Evolutionary conservation across 257 asterid species (phyloP), one percentile per base, ranked within the genome.

Genomic region (Scutellaria minor): DNA sequence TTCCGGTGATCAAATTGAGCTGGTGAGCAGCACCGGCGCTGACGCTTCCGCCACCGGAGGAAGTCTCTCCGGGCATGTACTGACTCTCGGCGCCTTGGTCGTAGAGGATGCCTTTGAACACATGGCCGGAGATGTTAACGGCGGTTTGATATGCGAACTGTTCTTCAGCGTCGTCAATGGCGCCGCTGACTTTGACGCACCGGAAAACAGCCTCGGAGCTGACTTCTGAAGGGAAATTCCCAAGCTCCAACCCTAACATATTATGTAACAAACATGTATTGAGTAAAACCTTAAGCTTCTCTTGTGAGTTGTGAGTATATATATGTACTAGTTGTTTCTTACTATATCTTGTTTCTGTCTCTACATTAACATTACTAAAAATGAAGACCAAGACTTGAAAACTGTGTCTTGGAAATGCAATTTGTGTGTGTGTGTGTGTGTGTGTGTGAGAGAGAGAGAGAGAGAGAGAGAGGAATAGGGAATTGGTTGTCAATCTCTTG

Each of bases 41-140:
- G 31, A 88, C 88, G 54, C 96, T 88, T 10, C 95, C 99, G 35
- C 96, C 96, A 20, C 91, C 96, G 10, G 97, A 90, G 0, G 96
- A 88, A 18, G 93, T 87, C 35, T 87, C 91, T 1, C 84, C 90
- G 6, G 89, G 83, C 82, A 88, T 76, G 81, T 88, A 86, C 79
- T 87, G 96, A 22, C 64, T 75, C 22, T 93, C 97, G 0, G 79
- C 77, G 66, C 99, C 99, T 80, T 91, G 96, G 83, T 94, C 97
- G 69, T 94, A 88, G 2, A 94, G 84, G 31, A 94, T 87, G 47
- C 99, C 99, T 31, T 91, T 94, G 77, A 91, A 94, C 0, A 94
- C 92, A 45, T 94, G 99, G 7, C 99, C 99, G 0, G 88, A 87
- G 0, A 94, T 87, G 84, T 88, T 94, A 7, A 94, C 97, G n/a